Evolutionary conservation across 2,329 filamentous ascomycete species (phyloP).

Genomic region (Hypoxylon sp.): DNA sequence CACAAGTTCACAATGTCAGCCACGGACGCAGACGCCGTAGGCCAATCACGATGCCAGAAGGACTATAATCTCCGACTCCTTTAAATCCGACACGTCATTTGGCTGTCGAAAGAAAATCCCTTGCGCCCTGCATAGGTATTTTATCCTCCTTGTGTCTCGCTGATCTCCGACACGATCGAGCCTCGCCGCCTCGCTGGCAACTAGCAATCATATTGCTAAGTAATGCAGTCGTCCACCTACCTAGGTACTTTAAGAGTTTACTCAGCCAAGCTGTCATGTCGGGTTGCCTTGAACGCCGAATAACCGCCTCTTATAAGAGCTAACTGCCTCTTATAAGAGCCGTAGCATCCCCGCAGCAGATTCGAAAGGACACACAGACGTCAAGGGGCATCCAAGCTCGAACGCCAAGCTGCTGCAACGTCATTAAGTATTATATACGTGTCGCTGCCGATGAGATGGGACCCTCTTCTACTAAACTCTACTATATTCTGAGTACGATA

Average conservation of each 20-base stretch:
- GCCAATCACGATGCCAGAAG: conserved; percentile 4
- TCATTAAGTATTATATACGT: no score
- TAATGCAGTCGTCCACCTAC: no score
- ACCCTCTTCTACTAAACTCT: no score
- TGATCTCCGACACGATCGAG: no score
- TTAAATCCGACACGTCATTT: conserved; percentile 17
- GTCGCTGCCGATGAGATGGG: no score
- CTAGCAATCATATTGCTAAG: no score
- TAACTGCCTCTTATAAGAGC: not conserved
- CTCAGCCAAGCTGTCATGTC: no score
- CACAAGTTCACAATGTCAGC: conserved; percentile 7
- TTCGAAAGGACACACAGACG: not conserved
- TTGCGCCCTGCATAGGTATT: not conserved
- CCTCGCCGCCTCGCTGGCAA: no score
- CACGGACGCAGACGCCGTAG: not conserved
- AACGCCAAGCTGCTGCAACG: not conserved
- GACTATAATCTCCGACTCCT: conserved; percentile 20
- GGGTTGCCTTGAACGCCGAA: no score
- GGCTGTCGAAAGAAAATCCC: not conserved
- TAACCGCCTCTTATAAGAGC: no score
- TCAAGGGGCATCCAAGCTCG: not conserved
- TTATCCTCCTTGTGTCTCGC: not conserved
- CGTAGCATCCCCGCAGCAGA: not conserved
- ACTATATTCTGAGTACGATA: no score
- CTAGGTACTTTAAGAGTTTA: no score